Base-by-base conservation (phyloP, 768 basidiomycete species). In the Astraeus odoratus region DNA sequence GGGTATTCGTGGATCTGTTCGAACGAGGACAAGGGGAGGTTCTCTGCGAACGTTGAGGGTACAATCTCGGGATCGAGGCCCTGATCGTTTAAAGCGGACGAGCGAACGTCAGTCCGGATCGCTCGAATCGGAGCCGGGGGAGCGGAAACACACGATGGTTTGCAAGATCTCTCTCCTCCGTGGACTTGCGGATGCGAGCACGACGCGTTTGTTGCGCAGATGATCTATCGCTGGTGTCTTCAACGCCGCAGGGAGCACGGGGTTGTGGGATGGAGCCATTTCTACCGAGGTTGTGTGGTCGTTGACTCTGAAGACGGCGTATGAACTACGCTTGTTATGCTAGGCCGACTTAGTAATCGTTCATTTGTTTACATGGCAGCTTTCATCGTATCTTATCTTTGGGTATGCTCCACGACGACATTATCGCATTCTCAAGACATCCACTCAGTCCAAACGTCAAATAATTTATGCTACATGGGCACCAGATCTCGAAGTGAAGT, bases 161-260 rank as follows among this genome's bases (percentile, higher is more conserved):
- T 71, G 74, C 18, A 97, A 75, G 48, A 95, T 90, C 44, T 92
- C 90, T 57, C 77, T 80, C 56, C 93, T 72, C 52, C 93, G 74
- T 1, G 91, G 88, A 54, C 89, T 93, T 46, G 78, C 81, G 4
- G 92, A 95, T 1, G 93, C 93, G 1, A 97, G 72, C 2, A 96
- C 67, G 38, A 97, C 76, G 3, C 87, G 74, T 59, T 91, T 93
- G 18, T 78, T 80, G 30, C 70, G 59, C 1, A 96, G 74, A 59
- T 83, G 87, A 54, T 81, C 70, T 35, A 82, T 68, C 0, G 70
- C 71, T 9, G 81, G 82, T 1, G 78, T 71, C 29, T 71, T 63
- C 10, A 90, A 72, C 1, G 86, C 86, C 56, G 81, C 72, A 1
- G 80, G 63, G 8, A 86, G 77, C 39, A 89, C 70, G 15, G 59